phyloP scores from a whole-genome alignment of 108 stramenopile species.

The Nitzschia sp. region DNA sequence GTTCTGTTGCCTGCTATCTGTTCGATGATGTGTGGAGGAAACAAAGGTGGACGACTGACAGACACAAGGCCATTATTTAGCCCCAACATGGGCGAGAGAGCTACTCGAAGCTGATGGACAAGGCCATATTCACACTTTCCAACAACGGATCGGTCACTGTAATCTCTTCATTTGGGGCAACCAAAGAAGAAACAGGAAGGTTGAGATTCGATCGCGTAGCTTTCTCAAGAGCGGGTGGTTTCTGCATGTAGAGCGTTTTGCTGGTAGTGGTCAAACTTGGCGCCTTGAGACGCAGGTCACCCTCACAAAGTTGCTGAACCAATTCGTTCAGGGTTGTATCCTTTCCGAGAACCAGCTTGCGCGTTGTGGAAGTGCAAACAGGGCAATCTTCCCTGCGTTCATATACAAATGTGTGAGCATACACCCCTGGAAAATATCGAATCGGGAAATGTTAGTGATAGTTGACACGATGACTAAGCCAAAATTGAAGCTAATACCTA shows the following conservation, averaged over 20 bases:
- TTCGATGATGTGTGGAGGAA: too few relatives aligned
- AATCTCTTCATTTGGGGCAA: slow-evolving; percentile 84
- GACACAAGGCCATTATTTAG: too few relatives aligned
- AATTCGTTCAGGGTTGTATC: slow-evolving; percentile 68
- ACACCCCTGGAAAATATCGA: slow-evolving; percentile 48
- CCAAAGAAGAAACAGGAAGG: slow-evolving; percentile 80
- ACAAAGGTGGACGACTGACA: too few relatives aligned
- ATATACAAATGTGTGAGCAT: slow-evolving; percentile 90
- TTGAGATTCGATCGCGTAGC: slow-evolving; percentile 85
- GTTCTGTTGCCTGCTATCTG: too few relatives aligned
- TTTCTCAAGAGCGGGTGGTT: slow-evolving; percentile 82
- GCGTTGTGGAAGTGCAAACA: slow-evolving; percentile 72
- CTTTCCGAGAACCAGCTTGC: slow-evolving; percentile 49
- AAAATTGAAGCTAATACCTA: slow-evolving; percentile 31
- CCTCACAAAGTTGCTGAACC: slow-evolving; percentile 69
- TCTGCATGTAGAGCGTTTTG: slow-evolving; percentile 91
- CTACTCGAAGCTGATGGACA: slow-evolving; percentile 40
- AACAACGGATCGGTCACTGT: slow-evolving; percentile 86
- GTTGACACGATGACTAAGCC: background rate
- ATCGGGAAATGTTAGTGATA: background rate
- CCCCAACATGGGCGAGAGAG: background rate
- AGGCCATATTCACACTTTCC: slow-evolving; percentile 34
- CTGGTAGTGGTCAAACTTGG: slow-evolving; percentile 77
- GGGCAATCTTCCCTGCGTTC: slow-evolving; percentile 87
- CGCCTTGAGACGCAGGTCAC: slow-evolving; percentile 78